phyloP scores from a whole-genome alignment of 805 yeast species.

The Sugiyamaella floridensis region DNA sequence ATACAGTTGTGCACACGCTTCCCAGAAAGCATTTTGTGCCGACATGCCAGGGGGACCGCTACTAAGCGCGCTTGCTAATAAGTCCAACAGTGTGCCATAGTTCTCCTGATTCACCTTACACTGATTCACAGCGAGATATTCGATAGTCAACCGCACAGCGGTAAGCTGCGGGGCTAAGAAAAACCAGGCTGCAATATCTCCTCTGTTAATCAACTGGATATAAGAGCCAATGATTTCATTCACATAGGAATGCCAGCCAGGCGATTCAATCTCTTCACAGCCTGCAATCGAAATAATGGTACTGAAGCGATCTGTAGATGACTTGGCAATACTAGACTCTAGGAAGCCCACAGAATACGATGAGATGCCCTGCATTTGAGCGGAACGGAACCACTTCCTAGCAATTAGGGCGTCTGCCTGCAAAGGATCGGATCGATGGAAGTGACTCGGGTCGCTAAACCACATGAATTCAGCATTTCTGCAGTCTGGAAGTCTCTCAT shows the following conservation, averaged over 20 bases:
- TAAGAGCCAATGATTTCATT: not conserved
- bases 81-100: not conserved
- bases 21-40: not conserved
- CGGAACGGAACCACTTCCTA: constrained; percentile 4
- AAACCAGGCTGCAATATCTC: not conserved
- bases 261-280: not conserved
- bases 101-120: not conserved
- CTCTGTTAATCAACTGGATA: not conserved
- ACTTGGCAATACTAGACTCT: not conserved
- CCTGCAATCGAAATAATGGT: not conserved
- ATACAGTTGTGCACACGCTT: not conserved
- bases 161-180: not conserved
- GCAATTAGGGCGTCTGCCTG: constrained; percentile 1
- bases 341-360: not conserved
- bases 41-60: not conserved
- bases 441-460: constrained; percentile 4
- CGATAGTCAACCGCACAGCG: not conserved
- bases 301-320: not conserved
- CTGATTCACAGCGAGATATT: not conserved
- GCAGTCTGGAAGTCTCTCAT: constrained; percentile 2
- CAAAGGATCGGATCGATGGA: constrained; percentile 4
- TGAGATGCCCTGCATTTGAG: not conserved
- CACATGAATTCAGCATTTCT: constrained; percentile 1
- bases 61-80: not conserved
- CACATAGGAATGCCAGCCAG: not conserved